Evolutionary conservation across 169 alveolate genomes (phyloP).

Genomic region (Sarcocystis neurona): DNA sequence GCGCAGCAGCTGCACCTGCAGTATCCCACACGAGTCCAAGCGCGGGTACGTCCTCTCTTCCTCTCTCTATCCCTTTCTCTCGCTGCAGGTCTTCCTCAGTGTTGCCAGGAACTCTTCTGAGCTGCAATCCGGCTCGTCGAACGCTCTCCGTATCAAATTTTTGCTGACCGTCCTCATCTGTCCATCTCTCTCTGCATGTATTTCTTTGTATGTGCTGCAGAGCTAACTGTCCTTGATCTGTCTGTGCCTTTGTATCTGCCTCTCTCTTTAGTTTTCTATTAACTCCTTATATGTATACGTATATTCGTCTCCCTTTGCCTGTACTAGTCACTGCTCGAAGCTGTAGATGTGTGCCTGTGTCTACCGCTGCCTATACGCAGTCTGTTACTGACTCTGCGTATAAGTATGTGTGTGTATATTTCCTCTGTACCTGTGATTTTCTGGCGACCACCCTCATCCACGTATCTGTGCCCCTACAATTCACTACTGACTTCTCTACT

Average conservation of each 20-base stretch:
- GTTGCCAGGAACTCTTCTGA: background rate
- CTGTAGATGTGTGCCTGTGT: no score
- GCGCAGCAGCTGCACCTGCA: slow-evolving; percentile 37
- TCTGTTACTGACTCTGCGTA: no score
- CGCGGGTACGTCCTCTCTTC: slow-evolving; percentile 30
- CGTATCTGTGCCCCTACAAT: no score
- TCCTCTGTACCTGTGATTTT: no score
- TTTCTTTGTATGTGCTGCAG: background rate
- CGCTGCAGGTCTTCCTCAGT: background rate
- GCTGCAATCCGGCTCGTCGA: no score
- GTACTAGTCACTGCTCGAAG: no score
- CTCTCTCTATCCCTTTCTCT: background rate
- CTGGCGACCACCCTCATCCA: no score
- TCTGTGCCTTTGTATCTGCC: background rate
- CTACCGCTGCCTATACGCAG: no score
- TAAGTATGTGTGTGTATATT: no score
- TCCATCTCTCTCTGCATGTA: background rate
- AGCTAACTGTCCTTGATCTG: background rate
- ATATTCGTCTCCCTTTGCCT: no score
- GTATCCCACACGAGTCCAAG: slow-evolving; percentile 65
- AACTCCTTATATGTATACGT: background rate
- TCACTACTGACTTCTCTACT: no score
- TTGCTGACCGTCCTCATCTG: background rate
- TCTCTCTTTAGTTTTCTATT: background rate
- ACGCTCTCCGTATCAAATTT: no score